Evolutionary conservation across 1,284 basidiomycete species (phyloP).

Genomic region (Ganoderma lingzhi): DNA sequence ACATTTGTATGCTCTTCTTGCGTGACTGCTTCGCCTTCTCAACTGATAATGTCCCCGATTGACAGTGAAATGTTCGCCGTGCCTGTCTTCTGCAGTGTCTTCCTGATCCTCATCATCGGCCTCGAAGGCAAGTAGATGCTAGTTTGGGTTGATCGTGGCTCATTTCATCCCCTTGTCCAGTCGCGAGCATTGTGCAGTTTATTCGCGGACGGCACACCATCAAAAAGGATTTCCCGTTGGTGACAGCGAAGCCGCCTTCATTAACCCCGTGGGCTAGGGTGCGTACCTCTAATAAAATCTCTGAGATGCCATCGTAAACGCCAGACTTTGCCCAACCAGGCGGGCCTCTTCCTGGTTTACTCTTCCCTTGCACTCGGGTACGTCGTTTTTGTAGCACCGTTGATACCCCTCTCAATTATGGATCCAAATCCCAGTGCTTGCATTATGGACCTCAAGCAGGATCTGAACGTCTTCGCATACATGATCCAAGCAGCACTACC

Average conservation of each 20-base stretch:
- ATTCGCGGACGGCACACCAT: slow-evolving; percentile 45
- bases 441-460: slow-evolving; percentile 49
- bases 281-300: slow-evolving; percentile 5
- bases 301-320: not conserved
- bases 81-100: slow-evolving; percentile 54
- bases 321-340: slow-evolving; percentile 15
- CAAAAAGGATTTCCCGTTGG: slow-evolving; percentile 52
- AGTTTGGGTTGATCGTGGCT: not conserved
- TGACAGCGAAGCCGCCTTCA: slow-evolving; percentile 42
- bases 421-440: slow-evolving; percentile 44
- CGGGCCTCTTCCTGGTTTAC: slow-evolving; percentile 45
- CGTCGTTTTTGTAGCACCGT: not conserved
- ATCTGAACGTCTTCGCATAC: slow-evolving; percentile 48
- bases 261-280: slow-evolving; percentile 43
- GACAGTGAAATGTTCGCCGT: slow-evolving; percentile 47
- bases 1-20: slow-evolving; percentile 43
- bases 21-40: not conserved
- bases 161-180: slow-evolving; percentile 32
- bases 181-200: slow-evolving; percentile 47
- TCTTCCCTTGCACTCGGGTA: slow-evolving; percentile 30
- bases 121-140: slow-evolving; percentile 51
- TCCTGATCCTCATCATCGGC: slow-evolving; percentile 49
- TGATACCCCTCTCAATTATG: not conserved
- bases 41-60: not conserved
- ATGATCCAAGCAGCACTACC: slow-evolving; percentile 64